Evolutionary conservation across 164 flowering plant species (phyloP).

Genomic region (Nelumbo lutea): DNA sequence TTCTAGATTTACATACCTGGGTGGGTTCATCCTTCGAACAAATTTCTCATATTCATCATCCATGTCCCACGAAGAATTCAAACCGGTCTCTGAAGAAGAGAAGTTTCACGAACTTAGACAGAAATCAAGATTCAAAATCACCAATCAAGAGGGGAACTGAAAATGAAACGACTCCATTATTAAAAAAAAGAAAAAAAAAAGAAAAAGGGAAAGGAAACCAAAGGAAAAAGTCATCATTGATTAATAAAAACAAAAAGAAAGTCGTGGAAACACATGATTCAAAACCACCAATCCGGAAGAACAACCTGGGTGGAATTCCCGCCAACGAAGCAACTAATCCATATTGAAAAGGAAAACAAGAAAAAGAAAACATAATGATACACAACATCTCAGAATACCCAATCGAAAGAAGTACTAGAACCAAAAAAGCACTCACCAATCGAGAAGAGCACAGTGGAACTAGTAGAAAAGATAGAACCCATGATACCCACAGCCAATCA

Average conservation of each 20-base stretch:
- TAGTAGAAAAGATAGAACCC: background rate
- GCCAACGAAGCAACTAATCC: background rate
- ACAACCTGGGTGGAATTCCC: background rate
- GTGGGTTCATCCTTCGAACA: conserved; percentile 80
- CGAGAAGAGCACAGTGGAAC: background rate
- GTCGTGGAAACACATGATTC: background rate
- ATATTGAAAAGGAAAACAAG: background rate
- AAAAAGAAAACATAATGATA: background rate
- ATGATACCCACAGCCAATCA: too few species aligned
- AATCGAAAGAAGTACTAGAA: background rate
- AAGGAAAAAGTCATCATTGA: background rate
- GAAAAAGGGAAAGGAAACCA: background rate
- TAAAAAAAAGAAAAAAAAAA: conserved; percentile 1
- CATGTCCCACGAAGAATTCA: conserved; percentile 58
- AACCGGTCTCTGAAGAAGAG: conserved; percentile 35
- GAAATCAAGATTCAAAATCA: conserved; percentile 4
- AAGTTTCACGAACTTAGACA: conserved; percentile 1
- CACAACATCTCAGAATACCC: background rate
- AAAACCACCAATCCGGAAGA: background rate
- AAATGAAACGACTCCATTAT: background rate
- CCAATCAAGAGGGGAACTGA: background rate
- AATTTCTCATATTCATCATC: conserved; percentile 91
- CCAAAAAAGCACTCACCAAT: conserved; percentile 10
- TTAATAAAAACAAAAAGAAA: conserved; percentile 1
- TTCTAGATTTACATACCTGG: conserved; percentile 44